phyloP scores from a whole-genome alignment of 73 alveolate genomes.

The Paramecium octaurelia region DNA sequence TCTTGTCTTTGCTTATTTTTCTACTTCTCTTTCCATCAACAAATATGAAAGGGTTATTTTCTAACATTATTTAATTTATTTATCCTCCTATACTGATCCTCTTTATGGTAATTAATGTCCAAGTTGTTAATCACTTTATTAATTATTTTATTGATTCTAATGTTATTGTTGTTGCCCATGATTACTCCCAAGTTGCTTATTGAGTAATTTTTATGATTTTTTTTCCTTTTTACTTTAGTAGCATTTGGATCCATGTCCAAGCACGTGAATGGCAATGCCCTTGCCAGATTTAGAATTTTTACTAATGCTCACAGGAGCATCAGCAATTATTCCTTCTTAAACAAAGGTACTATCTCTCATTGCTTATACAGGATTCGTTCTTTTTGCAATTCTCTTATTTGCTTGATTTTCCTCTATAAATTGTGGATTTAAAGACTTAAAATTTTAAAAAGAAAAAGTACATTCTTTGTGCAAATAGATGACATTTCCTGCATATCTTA shows the following conservation, averaged over 20 bases:
- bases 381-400: not conserved
- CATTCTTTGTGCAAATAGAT: constrained; percentile 24
- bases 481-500: constrained; percentile 6
- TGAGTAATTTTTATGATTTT: not conserved
- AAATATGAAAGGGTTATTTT: not conserved
- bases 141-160: not conserved
- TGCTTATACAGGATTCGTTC: not conserved
- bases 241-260: constrained; percentile 45
- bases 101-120: not conserved
- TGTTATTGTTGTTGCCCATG: not conserved
- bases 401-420: not conserved
- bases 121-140: not conserved
- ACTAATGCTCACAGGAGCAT: not conserved
- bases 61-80: not conserved
- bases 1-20: not conserved
- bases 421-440: not conserved
- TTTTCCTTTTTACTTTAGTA: not conserved
- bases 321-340: not conserved
- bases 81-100: not conserved
- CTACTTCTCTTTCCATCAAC: not conserved
- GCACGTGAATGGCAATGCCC: constrained; percentile 49
- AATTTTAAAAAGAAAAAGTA: not conserved
- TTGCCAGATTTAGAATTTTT: not conserved
- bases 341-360: not conserved
- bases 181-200: not conserved